A percentile compares a stretch with the other conserved stretches of the same genome.
Evolutionary conservation across 148 eudicot species (phyloP).

Genomic region (Heliosperma pusillum): DNA sequence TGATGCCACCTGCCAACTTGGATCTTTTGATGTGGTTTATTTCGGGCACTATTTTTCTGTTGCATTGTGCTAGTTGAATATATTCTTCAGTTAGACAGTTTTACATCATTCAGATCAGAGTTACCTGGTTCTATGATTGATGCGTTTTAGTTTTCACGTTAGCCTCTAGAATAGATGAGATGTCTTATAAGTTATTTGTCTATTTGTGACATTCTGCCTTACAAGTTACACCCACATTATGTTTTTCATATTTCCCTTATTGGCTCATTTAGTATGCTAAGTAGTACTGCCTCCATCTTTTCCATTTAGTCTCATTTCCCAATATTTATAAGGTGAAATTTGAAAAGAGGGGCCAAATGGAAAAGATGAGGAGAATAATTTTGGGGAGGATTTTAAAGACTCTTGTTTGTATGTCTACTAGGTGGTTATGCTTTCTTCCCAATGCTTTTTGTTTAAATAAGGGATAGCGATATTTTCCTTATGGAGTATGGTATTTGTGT

Average conservation of each 20-base stretch:
- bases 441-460: not conserved
- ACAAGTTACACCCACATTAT: no score
- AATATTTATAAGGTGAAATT: no score
- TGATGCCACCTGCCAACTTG: not conserved
- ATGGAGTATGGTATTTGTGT: not conserved
- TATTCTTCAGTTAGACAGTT: not conserved
- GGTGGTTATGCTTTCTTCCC: not conserved
- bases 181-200: not conserved
- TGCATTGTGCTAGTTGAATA: not conserved
- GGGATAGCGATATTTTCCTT: not conserved
- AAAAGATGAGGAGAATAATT: no score
- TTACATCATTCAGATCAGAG: not conserved
- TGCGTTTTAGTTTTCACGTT: conserved; percentile 2
- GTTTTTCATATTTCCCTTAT: not conserved
- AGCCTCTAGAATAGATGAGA: not conserved
- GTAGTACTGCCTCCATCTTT: no score
- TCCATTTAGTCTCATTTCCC: no score
- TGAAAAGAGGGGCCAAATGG: no score
- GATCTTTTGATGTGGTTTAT: not conserved
- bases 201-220: not conserved
- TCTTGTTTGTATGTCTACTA: not conserved
- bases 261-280: no score
- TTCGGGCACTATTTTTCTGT: not conserved
- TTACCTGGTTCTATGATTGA: not conserved
- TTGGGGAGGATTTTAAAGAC: no score